Evolutionary conservation across 306 rosid species (phyloP).

Genomic region (Alnus rubra): DNA sequence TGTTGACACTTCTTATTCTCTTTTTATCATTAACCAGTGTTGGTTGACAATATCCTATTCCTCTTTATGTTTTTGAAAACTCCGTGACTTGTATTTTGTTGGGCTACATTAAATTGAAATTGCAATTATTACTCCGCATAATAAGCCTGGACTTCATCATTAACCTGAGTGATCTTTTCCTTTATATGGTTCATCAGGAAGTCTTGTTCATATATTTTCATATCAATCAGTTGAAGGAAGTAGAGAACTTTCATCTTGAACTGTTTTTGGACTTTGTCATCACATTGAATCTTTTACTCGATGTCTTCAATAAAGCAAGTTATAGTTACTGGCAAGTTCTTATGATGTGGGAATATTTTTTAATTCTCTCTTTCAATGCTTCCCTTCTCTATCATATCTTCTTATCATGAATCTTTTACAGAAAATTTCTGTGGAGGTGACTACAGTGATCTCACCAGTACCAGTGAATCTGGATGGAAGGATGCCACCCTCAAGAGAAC

Average conservation of each 20-base stretch:
- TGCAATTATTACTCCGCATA: not conserved
- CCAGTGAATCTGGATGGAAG: constrained; percentile 58
- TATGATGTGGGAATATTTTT: not conserved
- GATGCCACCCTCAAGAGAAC: constrained; percentile 44
- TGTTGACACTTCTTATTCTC: not conserved
- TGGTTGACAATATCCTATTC: not conserved
- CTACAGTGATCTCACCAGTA: constrained; percentile 58
- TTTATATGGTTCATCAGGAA: not conserved
- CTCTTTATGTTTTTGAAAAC: not conserved
- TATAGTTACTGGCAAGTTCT: not conserved
- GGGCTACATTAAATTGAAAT: not conserved
- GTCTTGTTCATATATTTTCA: not conserved
- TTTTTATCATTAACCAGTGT: not conserved
- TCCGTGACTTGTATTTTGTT: not conserved
- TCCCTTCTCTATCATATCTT: constrained; percentile 8
- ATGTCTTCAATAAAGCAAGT: not conserved
- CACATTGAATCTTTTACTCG: not conserved
- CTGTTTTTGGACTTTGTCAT: not conserved
- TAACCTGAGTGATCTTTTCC: not conserved
- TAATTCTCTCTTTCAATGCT: constrained; percentile 6
- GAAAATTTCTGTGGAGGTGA: constrained; percentile 66
- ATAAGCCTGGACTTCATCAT: not conserved
- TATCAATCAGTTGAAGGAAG: not conserved
- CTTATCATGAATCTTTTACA: constrained; percentile 28
- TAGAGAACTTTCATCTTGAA: not conserved